These are phyloP conservation scores for Pythium biforme DNA, from an alignment of 352 stramenopile genomes.

Conservation along the genomic window DNA sequence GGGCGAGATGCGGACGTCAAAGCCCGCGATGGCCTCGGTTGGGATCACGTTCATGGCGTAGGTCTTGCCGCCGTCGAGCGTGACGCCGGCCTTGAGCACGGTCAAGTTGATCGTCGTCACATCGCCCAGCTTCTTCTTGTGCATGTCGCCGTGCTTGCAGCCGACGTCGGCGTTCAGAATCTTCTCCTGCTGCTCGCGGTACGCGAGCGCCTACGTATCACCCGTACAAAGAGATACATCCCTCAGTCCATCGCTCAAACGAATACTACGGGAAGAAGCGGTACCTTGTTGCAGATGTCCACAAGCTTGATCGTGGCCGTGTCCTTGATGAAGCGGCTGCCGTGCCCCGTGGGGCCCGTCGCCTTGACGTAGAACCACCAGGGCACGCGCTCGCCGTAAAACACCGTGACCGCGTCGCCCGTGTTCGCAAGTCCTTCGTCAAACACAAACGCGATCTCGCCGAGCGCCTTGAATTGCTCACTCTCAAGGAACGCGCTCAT, in stretches of 20 bases:
- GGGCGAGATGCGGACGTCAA: constrained; percentile 95
- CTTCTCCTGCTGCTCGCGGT: constrained; percentile 88
- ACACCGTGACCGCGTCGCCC: constrained; percentile 91
- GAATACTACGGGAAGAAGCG: neutral
- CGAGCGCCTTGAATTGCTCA: constrained; percentile 75
- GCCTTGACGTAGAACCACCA: constrained; percentile 92
- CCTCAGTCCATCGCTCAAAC: neutral
- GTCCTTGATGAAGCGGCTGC: constrained; percentile 93
- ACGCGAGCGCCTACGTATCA: constrained; percentile 26
- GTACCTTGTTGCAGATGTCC: constrained; percentile 74
- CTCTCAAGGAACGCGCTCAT: constrained; percentile 92
- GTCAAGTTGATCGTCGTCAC: constrained; percentile 96
- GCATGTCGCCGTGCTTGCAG: constrained; percentile 92
- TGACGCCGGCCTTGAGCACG: constrained; percentile 89
- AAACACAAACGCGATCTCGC: constrained; percentile 88
- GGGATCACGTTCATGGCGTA: constrained; percentile 95
- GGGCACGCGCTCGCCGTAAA: constrained; percentile 94
- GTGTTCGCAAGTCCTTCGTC: constrained; percentile 94
- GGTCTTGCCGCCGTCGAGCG: constrained; percentile 69
- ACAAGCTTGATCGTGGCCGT: constrained; percentile 95
- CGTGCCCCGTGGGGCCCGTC: constrained; percentile 76
- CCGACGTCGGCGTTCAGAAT: constrained; percentile 63
- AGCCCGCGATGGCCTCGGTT: constrained; percentile 84
- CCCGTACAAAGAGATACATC: neutral
- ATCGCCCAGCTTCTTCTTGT: constrained; percentile 92